Evolutionary conservation across 2,329 filamentous ascomycete species (phyloP), one percentile per base, ranked within the genome.

Genomic region (Cladosporium sp.): DNA sequence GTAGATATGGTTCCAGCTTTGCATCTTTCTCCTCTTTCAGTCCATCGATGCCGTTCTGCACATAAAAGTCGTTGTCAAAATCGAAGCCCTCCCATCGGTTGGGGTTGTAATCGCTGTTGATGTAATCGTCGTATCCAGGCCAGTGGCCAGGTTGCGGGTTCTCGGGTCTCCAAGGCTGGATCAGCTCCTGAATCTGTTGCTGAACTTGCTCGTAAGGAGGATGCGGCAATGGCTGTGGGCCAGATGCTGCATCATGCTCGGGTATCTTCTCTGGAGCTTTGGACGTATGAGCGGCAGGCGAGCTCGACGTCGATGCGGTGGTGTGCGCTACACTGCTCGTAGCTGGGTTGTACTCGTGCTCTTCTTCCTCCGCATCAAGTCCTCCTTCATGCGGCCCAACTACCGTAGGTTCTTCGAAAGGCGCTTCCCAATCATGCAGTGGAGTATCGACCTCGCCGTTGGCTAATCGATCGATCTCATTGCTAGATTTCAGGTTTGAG

Each of bases 1-100:
- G 89, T 58, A 86, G 80, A 71, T 89, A 90, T 19, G 80, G 76
- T 56, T 82, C 76, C 32, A 61, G 55, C 48, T 70, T 54, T 9
- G 60, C 54, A 19, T 32, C 37, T 25, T 65, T 62, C 51, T 66
- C 48, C 19, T 62, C 52, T 24, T 62, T 50, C 15, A 70, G 59
- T 42, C 60, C 61, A 34, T 64, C 58, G 50, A 70, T 63, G 20
- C 68, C 68, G 24, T 66, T 69, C 60, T 73, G 65, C 15, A 70
- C 61, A 61, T 75, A 78, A 44, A 71, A 69, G 15, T 72, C 70
- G 24, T 73, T 65, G 47, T 78, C 73, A 66, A 73, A 69, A 3
- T 70, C 64, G 61, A 78, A 78, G 17, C 71, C 68, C 64, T 79
- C 76, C 77, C 77, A 79, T 24, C 76, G 68, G 61, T 78, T 78